Base-by-base conservation (phyloP, 257 asterid genomes). In the Capsicum baccatum region DNA sequence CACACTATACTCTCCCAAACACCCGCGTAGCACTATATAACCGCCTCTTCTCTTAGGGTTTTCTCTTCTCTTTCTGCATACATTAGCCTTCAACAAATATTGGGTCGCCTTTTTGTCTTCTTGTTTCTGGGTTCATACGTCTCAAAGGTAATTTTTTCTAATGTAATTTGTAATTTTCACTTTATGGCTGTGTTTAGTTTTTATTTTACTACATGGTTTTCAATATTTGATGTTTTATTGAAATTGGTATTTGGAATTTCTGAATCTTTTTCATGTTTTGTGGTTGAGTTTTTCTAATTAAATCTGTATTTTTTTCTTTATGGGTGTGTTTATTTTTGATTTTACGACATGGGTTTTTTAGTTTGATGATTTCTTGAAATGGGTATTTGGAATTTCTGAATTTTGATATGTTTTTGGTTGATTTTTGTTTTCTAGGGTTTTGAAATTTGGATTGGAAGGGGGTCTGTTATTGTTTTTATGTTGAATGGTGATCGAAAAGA, bases 401-500 rank as follows among this genome's bases (percentile, higher is more conserved):
- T 62, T 76, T 88, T 78, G 62, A 21, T 39, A 60, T 62, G 59
- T 68, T 9, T 47, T 9, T 60, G 59, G 33, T 84, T n/a, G 62
- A 66, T 71, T 76, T 85, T 71, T 70, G 6, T 62, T 26, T 63
- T 66, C 59, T 76, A 79, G 86, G 86, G 78, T 84, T 84, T 84
- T 78, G 83, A 78, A 76, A 88, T 78, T 63, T 33, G 33, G 56
- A 68, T 63, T 64, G 19, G 35, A 50, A 56, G 83, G 88, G 69
- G 82, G 85, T 68, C 79, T 71, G 85, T 85, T 85, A 26, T 26
- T 83, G 87, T 83, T 39, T 83, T 88, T 83, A 90, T 91, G 89
- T 88, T 89, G 92, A 90, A 96, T 96, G 99, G 98, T 96, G 94
- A 93, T 97, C 91, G 99, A 95, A 83, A 94, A 93, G 94, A 93